These are phyloP conservation scores for Salvia miltiorrhiza DNA, from an alignment of 257 asterid genomes.

Conservation along the genomic window DNA sequence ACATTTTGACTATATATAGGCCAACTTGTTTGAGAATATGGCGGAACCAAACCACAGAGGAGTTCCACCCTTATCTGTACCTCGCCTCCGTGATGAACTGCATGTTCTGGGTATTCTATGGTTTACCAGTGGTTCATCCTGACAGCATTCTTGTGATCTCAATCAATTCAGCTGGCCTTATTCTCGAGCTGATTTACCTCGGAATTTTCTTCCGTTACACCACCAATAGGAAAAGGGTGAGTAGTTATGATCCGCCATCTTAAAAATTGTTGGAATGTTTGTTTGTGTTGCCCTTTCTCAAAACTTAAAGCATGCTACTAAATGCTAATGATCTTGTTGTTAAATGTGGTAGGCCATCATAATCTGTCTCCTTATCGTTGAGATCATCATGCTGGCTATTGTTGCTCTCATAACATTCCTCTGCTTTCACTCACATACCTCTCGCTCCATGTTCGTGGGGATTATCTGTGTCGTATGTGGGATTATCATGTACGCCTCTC, in stretches of 20 bases:
- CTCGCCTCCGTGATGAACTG: slow-evolving; percentile 56
- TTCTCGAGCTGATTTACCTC: slow-evolving; percentile 40
- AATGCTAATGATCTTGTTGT: not conserved
- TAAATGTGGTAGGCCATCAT: not conserved
- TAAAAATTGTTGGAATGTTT: not conserved
- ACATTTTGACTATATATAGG: slow-evolving; percentile 28
- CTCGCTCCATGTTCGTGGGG: slow-evolving; percentile 57
- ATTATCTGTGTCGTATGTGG: slow-evolving; percentile 47
- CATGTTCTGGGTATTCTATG: slow-evolving; percentile 63
- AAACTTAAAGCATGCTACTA: not conserved
- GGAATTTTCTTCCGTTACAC: slow-evolving; percentile 40
- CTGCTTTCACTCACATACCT: slow-evolving; percentile 29
- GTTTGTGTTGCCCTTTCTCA: not conserved
- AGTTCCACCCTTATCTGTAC: slow-evolving; percentile 73
- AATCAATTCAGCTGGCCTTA: slow-evolving; percentile 48
- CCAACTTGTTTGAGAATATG: slow-evolving; percentile 45
- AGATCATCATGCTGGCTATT: slow-evolving; percentile 21
- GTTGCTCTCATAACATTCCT: slow-evolving; percentile 34
- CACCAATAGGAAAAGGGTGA: slow-evolving; percentile 35
- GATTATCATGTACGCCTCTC: slow-evolving; percentile 58
- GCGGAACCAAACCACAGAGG: slow-evolving; percentile 49
- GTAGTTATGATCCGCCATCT: slow-evolving; percentile 1
- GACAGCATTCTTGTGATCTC: slow-evolving; percentile 49
- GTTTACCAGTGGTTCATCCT: slow-evolving; percentile 59
- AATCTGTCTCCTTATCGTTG: slow-evolving; percentile 11